These are phyloP conservation scores for Trichosporon ovoides DNA, from an alignment of 1,284 basidiomycete species.

Conservation along the genomic window DNA sequence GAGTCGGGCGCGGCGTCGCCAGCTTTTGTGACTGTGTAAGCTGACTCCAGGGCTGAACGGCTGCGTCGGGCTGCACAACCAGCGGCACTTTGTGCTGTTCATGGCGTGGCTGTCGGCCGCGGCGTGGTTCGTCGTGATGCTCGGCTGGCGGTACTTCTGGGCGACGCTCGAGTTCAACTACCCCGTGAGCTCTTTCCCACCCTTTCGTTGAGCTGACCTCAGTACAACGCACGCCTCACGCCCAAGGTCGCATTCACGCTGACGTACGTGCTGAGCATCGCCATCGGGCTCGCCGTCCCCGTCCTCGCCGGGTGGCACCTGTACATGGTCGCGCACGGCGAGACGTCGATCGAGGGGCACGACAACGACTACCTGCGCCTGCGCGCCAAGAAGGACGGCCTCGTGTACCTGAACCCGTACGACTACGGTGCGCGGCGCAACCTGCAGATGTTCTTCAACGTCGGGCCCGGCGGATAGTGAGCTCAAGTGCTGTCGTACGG, in stretches of 20 bases:
- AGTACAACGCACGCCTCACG: conserved; percentile 51
- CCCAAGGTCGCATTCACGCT: conserved; percentile 69
- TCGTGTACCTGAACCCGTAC: conserved; percentile 86
- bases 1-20: no score
- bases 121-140: conserved; percentile 56
- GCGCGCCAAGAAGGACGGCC: conserved; percentile 63
- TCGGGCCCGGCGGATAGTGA: conserved; percentile 73
- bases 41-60: conserved; percentile 78
- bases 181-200: conserved; percentile 43
- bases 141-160: conserved; percentile 59
- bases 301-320: conserved; percentile 79
- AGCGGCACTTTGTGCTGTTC: conserved; percentile 91
- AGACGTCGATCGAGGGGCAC: conserved; percentile 86
- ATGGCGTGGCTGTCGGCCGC: conserved; percentile 69
- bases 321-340: conserved; percentile 66
- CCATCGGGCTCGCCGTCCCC: conserved; percentile 66
- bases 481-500: conserved; percentile 31
- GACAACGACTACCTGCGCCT: conserved; percentile 76
- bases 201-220: neutral
- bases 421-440: conserved; percentile 75
- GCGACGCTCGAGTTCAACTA: conserved; percentile 57
- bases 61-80: conserved; percentile 92
- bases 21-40: neutral
- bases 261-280: conserved; percentile 67
- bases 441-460: conserved; percentile 80